Evolutionary conservation across 495 filamentous ascomycete genomes (phyloP).

Genomic region (Xylaria scruposa): DNA sequence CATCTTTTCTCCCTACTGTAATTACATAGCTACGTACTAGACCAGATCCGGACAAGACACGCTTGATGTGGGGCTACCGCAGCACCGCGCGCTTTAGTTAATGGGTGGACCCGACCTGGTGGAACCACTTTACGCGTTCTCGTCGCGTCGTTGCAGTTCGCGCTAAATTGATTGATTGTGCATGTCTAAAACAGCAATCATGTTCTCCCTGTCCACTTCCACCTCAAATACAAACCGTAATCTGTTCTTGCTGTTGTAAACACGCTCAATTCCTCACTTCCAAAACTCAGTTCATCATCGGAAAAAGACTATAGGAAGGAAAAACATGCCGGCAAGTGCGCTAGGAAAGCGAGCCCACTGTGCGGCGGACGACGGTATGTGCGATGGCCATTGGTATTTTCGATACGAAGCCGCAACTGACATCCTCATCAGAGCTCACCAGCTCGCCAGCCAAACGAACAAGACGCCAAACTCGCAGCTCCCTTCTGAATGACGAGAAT

Average conservation of each 20-base stretch:
- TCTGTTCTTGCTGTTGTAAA: neutral
- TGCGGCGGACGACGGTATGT: conserved; percentile 64
- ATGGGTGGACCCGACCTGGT: neutral
- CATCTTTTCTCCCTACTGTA: too few species aligned
- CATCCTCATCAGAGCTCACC: conserved; percentile 32
- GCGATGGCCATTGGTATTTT: conserved; percentile 25
- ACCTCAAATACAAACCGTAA: conserved; percentile 1
- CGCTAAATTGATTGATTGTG: conserved; percentile 33
- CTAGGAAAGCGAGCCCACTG: conserved; percentile 77
- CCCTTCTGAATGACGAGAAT: conserved; percentile 54
- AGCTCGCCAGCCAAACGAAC: conserved; percentile 64
- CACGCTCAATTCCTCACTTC: neutral
- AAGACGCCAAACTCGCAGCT: conserved; percentile 57
- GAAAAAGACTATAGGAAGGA: conserved; percentile 8
- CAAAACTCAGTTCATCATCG: neutral
- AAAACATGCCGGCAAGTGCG: conserved; percentile 66
- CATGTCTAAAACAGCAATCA: neutral
- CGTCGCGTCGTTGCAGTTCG: conserved; percentile 34
- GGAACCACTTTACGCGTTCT: conserved; percentile 39
- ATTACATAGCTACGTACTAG: neutral
- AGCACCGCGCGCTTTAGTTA: neutral
- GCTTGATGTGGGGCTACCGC: neutral
- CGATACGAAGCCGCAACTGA: conserved; percentile 42
- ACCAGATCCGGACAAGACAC: conserved; percentile 1
- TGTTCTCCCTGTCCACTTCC: conserved; percentile 21